Percentiles rank a stretch among this genome's conserved stretches.
These are phyloP conservation scores for Alternaria triticimaculans DNA, from an alignment of 2,329 filamentous ascomycete genomes.

Conservation along the genomic window DNA sequence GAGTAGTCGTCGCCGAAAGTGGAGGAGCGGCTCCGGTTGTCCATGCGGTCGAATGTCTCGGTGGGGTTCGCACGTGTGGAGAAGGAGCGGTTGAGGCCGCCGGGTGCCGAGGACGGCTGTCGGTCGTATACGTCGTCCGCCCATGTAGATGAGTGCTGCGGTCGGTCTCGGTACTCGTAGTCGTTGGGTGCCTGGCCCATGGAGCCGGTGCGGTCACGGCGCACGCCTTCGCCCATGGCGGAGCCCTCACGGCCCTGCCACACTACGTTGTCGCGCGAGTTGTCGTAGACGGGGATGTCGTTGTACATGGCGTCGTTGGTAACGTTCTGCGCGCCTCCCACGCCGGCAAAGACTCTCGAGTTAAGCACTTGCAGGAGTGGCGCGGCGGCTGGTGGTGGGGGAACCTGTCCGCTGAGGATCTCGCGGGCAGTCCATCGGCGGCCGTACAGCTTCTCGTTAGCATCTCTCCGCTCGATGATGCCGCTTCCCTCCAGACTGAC, in stretches of 20 bases:
- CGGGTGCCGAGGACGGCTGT: slow-evolving; percentile 40
- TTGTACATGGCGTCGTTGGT: slow-evolving; percentile 69
- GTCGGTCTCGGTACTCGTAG: slow-evolving; percentile 62
- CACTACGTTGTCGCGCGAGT: slow-evolving; percentile 79
- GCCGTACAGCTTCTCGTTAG: slow-evolving; percentile 95
- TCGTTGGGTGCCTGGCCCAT: slow-evolving; percentile 47
- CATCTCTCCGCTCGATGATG: slow-evolving; percentile 92
- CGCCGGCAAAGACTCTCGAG: slow-evolving; percentile 81
- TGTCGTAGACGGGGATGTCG: slow-evolving; percentile 87
- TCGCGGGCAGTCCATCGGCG: slow-evolving; percentile 80
- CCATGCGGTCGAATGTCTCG: slow-evolving; percentile 59
- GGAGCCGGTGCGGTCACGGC: slow-evolving; percentile 57
- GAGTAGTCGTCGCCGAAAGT: slow-evolving; percentile 58
- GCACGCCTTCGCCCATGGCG: slow-evolving; percentile 71
- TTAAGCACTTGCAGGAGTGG: slow-evolving; percentile 86
- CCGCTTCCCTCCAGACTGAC: slow-evolving; percentile 93
- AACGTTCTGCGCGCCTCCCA: slow-evolving; percentile 48
- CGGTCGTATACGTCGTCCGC: slow-evolving; percentile 77
- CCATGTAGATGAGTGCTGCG: slow-evolving; percentile 73
- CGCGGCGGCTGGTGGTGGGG: slow-evolving; percentile 79
- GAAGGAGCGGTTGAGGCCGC: slow-evolving; percentile 55
- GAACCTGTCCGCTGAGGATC: slow-evolving; percentile 78
- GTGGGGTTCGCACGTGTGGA: slow-evolving; percentile 57
- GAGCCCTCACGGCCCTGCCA: slow-evolving; percentile 79
- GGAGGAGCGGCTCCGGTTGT: slow-evolving; percentile 47